Conservation (phyloP, 805 yeast species). For the Saccharomycopsis sp. region DNA sequence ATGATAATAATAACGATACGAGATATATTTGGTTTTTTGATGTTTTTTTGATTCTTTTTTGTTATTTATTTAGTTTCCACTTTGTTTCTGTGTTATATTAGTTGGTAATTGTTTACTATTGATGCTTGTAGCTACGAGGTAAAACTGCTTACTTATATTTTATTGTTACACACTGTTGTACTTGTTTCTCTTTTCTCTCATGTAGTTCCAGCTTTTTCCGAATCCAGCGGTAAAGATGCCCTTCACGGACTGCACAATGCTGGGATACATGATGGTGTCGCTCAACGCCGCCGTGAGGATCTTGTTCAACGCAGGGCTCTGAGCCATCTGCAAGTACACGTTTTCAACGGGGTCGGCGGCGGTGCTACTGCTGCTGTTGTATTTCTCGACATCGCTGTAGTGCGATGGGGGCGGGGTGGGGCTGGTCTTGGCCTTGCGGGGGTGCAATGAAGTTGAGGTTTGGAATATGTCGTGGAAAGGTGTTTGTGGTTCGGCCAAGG, state of each 20-base stretch:
- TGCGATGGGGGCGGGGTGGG: too few relatives aligned
- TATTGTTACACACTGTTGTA: conserved; percentile 2
- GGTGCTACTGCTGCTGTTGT: too few relatives aligned
- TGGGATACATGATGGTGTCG: conserved; percentile 57
- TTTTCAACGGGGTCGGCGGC: too few relatives aligned
- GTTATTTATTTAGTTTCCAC: too few relatives aligned
- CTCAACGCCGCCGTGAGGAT: conserved; percentile 35
- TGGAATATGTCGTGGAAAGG: conserved; percentile 20
- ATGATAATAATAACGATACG: too few relatives aligned
- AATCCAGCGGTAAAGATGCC: conserved; percentile 87
- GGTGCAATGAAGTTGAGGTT: conserved; percentile 5
- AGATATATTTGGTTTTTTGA: too few relatives aligned
- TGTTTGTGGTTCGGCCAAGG: neutral
- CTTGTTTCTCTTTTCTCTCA: conserved; percentile 55
- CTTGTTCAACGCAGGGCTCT: conserved; percentile 31
- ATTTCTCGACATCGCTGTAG: too few relatives aligned
- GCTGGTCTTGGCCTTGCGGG: neutral
- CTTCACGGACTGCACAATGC: conserved; percentile 66
- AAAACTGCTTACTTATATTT: neutral
- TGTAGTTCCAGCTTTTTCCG: conserved; percentile 59
- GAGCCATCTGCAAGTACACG: conserved; percentile 31
- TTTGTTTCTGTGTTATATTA: too few relatives aligned
- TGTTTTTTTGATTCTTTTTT: too few relatives aligned
- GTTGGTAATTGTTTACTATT: too few relatives aligned
- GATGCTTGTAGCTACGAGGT: too few relatives aligned